Base-by-base conservation (phyloP, 2,329 filamentous ascomycete genomes). In the Polychaeton citri region DNA sequence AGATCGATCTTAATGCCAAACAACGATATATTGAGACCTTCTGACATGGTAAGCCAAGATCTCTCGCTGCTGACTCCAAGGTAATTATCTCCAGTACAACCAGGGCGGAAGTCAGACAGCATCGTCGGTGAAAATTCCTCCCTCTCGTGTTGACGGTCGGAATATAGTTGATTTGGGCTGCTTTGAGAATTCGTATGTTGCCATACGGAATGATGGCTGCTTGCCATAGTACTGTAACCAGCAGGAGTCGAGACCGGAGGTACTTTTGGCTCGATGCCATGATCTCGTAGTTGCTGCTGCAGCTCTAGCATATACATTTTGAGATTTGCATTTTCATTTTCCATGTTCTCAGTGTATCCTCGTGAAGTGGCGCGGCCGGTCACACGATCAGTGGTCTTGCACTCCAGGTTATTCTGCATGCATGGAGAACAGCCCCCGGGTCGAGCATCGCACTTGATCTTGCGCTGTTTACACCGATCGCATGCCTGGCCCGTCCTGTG, bases 401-500 rank as follows among this genome's bases (percentile, higher is more conserved):
- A 93, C 52, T 82, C 74, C 48, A 81, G 74, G 44, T 75, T 76
- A 54, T 82, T 81, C 58, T 80, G 76, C 48, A 74, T 64, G 63
- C 85, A 93, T 49, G 83, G 80, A 42, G 81, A 83, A 62, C 85
- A 93, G 43, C 83, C 85, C 46, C 82, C 79, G 20, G 80, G 75
- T 28, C 81, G 68, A 36, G 77, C 79, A 63, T 92, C 85, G 66
- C 85, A 92, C 53, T 82, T 76, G 50, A 92, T 92, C 62, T 93
- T 93, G 47, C 85, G 48, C 58, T 83, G 80, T 71, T 88, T 90
- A 69, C 85, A 92, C 38, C 85, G 71, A 60, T 92, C 84, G 67
- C 84, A 92, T 20, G 84, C 84, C 62, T 92, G 84, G 7, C 84
- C 84, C 0, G 84, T 92, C 38, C 74, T 64, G 43, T 68, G 24